These are phyloP conservation scores for Xylariaceae sp. DNA, from an alignment of 2,329 filamentous ascomycete species.

Conservation along the genomic window DNA sequence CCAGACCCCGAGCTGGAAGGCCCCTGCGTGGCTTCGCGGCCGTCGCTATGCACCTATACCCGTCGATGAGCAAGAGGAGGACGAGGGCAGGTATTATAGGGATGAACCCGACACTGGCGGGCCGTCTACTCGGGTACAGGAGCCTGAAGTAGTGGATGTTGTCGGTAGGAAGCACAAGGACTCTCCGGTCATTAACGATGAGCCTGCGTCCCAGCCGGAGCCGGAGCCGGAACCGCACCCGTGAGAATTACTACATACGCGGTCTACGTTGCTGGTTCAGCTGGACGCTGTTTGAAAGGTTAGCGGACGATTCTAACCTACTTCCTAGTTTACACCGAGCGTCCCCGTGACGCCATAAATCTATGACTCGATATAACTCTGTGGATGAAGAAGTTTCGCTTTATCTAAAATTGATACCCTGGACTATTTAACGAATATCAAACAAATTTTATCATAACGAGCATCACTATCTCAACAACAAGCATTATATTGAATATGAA, in stretches of 20 bases:
- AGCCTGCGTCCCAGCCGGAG: neutral
- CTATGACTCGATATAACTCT: too few species aligned
- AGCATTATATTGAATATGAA: too few species aligned
- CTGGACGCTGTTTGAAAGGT: neutral
- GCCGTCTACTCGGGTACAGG: constrained; percentile 8
- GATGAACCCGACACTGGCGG: constrained; percentile 18
- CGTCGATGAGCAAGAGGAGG: constrained; percentile 17
- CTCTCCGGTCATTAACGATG: neutral
- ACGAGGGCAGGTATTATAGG: constrained; percentile 21
- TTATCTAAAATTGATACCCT: too few species aligned
- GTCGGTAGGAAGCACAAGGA: constrained; percentile 21
- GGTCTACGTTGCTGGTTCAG: neutral
- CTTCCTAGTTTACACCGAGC: too few species aligned
- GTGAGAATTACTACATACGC: neutral
- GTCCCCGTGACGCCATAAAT: too few species aligned
- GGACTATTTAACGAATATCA: too few species aligned
- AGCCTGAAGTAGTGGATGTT: constrained; percentile 26
- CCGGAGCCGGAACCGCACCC: neutral
- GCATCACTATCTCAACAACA: too few species aligned
- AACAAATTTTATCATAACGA: too few species aligned
- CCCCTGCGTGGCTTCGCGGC: constrained; percentile 19
- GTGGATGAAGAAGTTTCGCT: too few species aligned
- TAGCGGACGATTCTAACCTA: too few species aligned
- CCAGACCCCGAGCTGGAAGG: constrained; percentile 15
- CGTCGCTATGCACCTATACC: constrained; percentile 8